phyloP scores from a whole-genome alignment of 2,329 filamentous ascomycete species.

The Aspergillus tamarii region DNA sequence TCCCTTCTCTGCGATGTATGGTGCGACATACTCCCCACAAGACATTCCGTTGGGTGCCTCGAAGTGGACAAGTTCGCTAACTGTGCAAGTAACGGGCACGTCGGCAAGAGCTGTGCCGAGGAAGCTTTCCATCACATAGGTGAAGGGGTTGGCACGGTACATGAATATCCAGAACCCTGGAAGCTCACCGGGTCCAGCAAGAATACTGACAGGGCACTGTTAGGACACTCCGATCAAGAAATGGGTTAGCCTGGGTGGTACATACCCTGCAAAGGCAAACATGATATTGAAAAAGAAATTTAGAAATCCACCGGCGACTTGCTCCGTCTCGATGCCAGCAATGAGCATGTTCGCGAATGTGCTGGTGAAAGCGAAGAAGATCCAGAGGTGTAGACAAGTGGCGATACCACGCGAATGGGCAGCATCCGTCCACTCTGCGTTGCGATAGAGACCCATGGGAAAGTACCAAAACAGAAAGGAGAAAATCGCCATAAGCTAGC shows the following conservation, averaged over 20 bases:
- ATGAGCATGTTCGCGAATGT: too few relatives aligned
- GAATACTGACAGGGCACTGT: neutral
- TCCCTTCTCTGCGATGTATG: conserved; percentile 2
- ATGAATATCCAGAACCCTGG: conserved; percentile 22
- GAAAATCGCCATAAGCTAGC: conserved; percentile 26
- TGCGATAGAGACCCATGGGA: conserved; percentile 55
- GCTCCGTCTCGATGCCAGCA: too few relatives aligned
- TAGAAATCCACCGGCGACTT: too few relatives aligned
- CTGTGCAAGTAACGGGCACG: conserved; percentile 6
- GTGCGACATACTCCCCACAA: conserved; percentile 7
- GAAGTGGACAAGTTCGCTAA: conserved; percentile 7
- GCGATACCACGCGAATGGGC: too few relatives aligned
- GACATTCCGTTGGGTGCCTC: conserved; percentile 3
- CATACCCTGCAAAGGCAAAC: too few relatives aligned
- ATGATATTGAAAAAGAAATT: too few relatives aligned
- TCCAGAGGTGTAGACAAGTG: neutral
- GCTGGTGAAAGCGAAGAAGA: neutral
- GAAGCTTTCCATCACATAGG: conserved; percentile 21
- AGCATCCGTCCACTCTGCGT: neutral
- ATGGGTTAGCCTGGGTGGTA: too few relatives aligned
- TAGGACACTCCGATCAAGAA: too few relatives aligned
- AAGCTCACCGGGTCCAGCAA: conserved; percentile 12
- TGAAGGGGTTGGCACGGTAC: conserved; percentile 24
- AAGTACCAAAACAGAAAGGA: conserved; percentile 85
- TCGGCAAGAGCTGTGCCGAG: neutral